phyloP scores from a whole-genome alignment of 2,329 filamentous ascomycete genomes.

The Neurospora sp. region DNA sequence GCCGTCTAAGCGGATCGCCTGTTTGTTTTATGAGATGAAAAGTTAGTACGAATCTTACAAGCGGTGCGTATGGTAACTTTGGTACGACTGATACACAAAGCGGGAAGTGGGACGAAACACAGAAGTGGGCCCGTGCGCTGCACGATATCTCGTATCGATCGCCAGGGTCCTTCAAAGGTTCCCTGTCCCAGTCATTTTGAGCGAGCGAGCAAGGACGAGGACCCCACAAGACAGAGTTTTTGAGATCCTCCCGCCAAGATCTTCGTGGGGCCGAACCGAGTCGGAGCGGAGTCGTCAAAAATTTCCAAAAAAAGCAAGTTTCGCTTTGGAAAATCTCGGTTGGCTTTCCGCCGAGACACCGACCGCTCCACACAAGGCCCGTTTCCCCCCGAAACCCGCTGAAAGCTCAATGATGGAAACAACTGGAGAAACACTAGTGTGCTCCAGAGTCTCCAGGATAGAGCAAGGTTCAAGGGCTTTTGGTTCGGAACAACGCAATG shows the following conservation, averaged over 20 bases:
- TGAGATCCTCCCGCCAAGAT: not conserved
- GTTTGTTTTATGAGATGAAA: not conserved
- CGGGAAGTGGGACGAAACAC: not conserved
- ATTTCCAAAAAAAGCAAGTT: not conserved
- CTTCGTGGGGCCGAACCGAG: not conserved
- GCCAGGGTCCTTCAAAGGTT: not conserved
- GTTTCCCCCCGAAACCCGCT: not conserved
- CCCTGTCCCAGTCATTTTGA: not conserved
- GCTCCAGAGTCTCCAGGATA: not conserved
- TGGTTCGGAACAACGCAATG: not conserved
- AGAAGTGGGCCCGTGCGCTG: not conserved
- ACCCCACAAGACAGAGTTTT: not conserved
- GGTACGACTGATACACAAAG: not conserved
- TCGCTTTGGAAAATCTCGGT: not conserved
- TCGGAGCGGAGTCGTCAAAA: not conserved
- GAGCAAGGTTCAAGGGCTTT: not conserved
- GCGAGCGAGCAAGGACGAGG: not conserved
- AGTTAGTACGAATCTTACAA: conserved; percentile 18
- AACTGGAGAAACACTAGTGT: not conserved
- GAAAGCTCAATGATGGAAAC: not conserved
- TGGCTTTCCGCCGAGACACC: not conserved
- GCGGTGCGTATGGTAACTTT: not conserved
- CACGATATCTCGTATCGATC: not conserved
- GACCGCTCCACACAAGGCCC: not conserved
- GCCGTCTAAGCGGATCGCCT: conserved; percentile 5